Evolutionary conservation across 345 rosid species (phyloP).

Genomic region (Bruguiera parviflora): DNA sequence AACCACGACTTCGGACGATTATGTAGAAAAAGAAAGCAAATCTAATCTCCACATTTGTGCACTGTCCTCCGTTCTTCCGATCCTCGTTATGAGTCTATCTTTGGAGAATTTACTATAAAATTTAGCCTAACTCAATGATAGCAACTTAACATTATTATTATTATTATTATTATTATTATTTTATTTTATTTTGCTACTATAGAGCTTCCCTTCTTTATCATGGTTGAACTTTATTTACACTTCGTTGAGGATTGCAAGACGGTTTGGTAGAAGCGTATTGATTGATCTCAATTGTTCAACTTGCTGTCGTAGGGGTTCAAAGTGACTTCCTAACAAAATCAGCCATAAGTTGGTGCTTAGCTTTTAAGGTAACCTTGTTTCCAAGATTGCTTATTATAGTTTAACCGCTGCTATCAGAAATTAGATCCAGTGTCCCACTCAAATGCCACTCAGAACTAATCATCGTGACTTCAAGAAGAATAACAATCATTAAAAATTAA

Average conservation of each 20-base stretch:
- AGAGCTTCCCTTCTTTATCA: no score
- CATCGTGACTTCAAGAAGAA: neutral
- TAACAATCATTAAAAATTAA: neutral
- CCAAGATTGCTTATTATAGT: conserved; percentile 3
- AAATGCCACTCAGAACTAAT: conserved; percentile 6
- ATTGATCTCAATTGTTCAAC: no score
- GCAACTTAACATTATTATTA: no score
- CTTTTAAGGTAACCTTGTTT: conserved; percentile 2
- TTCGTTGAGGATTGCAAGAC: no score
- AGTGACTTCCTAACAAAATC: conserved; percentile 4
- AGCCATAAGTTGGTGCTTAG: neutral
- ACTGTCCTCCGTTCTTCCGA: neutral
- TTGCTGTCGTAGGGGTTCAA: neutral
- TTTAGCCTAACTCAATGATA: no score
- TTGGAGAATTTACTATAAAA: neutral
- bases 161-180: no score
- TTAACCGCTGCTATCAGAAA: neutral
- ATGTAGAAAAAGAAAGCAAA: neutral
- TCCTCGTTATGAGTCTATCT: neutral
- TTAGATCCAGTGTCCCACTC: conserved; percentile 9
- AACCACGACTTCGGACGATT: neutral
- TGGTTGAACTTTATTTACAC: no score
- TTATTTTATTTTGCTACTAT: no score
- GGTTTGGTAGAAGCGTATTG: no score
- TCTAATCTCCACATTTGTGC: neutral